Evolutionary conservation across 371 early-diverging fungal genomes (phyloP).

Genomic region (Mucor racemosus): DNA sequence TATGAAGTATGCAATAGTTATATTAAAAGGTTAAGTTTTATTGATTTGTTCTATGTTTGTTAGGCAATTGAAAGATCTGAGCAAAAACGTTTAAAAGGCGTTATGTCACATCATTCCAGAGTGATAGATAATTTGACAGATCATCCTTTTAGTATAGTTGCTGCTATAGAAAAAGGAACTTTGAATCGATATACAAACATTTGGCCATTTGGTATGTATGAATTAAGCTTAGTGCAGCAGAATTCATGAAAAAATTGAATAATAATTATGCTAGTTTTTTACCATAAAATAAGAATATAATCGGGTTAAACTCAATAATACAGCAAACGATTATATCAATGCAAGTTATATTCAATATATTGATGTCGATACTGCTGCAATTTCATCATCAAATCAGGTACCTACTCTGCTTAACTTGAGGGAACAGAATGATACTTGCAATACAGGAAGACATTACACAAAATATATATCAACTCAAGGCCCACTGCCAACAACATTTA

Average conservation of each 20-base stretch:
- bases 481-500: conserved; percentile 74
- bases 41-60: too few relatives aligned
- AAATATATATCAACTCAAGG: conserved; percentile 87
- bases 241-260: neutral
- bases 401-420: neutral
- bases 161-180: conserved; percentile 58
- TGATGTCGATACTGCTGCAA: neutral
- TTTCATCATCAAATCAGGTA: neutral
- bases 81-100: conserved; percentile 54
- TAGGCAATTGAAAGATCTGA: conserved; percentile 44
- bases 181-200: conserved; percentile 76
- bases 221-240: neutral
- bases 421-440: neutral
- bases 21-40: too few relatives aligned
- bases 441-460: conserved; percentile 32
- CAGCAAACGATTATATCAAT: conserved; percentile 81
- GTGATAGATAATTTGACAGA: conserved; percentile 22
- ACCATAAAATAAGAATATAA: conserved; percentile 47
- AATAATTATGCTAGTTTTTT: neutral
- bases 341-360: conserved; percentile 56
- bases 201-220: conserved; percentile 63
- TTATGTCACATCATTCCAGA: conserved; percentile 50
- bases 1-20: conserved; percentile 22
- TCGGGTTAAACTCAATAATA: conserved; percentile 46
- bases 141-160: conserved; percentile 52